Evolutionary conservation across 2,329 filamentous ascomycete genomes (phyloP).

Genomic region (Botryotinia convoluta): DNA sequence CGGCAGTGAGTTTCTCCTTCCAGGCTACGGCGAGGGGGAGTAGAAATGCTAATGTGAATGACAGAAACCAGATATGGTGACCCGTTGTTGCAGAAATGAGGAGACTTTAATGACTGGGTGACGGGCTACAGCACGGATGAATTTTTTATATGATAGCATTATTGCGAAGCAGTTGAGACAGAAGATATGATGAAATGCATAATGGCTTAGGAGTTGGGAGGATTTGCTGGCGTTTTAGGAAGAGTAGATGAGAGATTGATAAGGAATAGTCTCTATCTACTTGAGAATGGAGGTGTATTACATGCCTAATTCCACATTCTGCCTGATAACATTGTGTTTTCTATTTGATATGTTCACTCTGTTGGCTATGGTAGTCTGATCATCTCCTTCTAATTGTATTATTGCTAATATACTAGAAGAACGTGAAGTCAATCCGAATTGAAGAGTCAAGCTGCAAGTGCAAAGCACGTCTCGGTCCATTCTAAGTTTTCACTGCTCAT

Average conservation of each 20-base stretch:
- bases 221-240: constrained; percentile 7
- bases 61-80: constrained; percentile 17
- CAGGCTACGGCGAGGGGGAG: background rate
- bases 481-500: background rate
- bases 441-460: background rate
- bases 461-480: background rate
- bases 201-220: constrained; percentile 3
- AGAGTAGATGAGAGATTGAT: background rate
- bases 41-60: constrained; percentile 4
- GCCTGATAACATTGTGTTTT: background rate
- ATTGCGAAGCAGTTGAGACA: background rate
- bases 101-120: background rate
- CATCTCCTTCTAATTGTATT: background rate
- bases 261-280: background rate
- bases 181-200: background rate
- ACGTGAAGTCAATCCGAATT: background rate
- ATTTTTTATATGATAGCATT: background rate
- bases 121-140: background rate
- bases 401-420: background rate
- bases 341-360: background rate
- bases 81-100: background rate
- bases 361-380: background rate
- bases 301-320: background rate
- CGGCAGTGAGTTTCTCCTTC: constrained; percentile 40
- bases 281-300: background rate